Evolutionary conservation across 2,329 filamentous ascomycete genomes (phyloP), one percentile per base, ranked within the genome.

Genomic region (Exserohilum rostratum): DNA sequence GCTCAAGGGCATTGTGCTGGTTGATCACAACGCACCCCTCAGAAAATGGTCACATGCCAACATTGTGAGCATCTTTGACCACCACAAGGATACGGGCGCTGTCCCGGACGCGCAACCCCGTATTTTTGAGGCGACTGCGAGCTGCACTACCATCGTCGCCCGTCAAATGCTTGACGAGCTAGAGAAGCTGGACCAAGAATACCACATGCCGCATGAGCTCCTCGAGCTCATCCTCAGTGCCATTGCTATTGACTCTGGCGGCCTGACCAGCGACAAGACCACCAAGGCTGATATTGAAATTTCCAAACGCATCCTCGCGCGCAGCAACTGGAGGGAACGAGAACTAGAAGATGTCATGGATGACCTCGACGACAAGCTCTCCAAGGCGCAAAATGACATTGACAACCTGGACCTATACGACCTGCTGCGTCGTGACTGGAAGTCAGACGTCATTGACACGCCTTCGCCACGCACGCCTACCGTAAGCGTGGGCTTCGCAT

Each of bases 171-270:
- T 81, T 22, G 71, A 80, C 47, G 78, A 79, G 58, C 70, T 80
- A 2, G 78, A 80, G 57, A 50, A 65, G 17, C 65, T 80, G 1
- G 72, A 75, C 0, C 61, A 77, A 49, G 78, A 80, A 60, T 81
- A 81, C 58, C 78, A 80, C 53, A 68, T 80, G 70, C 77, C 78
- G 5, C 78, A 81, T 53, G 79, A 80, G 60, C 71, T 81, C 15
- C 76, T 81, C n/a, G 78, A 80, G 60, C 71, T 80, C 3, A 77
- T 81, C 46, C 69, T 81, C 40, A 73, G 73, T 44, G 78, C 79
- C 37, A 80, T 81, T 34, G 75, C 79, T 17, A 79, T 81, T 53
- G 79, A 81, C 60, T 78, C 78, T 1, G 67, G 71, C 18, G 79
- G 78, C 17, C 68, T 81, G 42, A 61, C 60, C 7, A 60, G 57